phyloP scores from a whole-genome alignment of 2,329 filamentous ascomycete genomes.

The Fusarium nanum region DNA sequence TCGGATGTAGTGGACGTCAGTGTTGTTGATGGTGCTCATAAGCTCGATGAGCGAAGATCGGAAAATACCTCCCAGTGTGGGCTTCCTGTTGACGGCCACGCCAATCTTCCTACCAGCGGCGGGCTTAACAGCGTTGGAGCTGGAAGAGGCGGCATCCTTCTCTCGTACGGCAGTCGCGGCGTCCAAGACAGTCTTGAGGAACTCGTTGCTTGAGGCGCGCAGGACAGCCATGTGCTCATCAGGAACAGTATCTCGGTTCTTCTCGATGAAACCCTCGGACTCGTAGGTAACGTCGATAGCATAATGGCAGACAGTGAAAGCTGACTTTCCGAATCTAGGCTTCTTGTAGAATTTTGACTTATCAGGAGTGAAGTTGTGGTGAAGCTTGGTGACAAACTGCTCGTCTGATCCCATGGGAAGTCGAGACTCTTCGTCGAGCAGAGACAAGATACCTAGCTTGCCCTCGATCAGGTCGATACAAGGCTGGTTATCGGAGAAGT shows the following conservation, averaged over 20 bases:
- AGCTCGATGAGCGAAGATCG: constrained; percentile 97
- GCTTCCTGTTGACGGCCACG: constrained; percentile 93
- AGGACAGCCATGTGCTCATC: constrained; percentile 98
- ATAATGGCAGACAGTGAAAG: constrained; percentile 98
- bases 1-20: constrained; percentile 98
- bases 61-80: constrained; percentile 97
- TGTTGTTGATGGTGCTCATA: constrained; percentile 97
- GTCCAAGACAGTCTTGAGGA: constrained; percentile 85
- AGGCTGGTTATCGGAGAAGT: constrained; percentile 98
- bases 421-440: constrained; percentile 95
- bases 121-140: constrained; percentile 80
- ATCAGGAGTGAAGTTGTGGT: constrained; percentile 89
- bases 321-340: constrained; percentile 94
- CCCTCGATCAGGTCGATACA: constrained; percentile 99
- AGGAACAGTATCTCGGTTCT: constrained; percentile 98
- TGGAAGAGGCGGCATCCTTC: constrained; percentile 78
- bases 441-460: constrained; percentile 90
- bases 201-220: constrained; percentile 83
- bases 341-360: constrained; percentile 99
- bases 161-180: constrained; percentile 89
- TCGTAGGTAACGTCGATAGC: constrained; percentile 98
- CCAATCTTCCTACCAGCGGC: constrained; percentile 87
- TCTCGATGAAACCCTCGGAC: constrained; percentile 98
- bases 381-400: constrained; percentile 94
- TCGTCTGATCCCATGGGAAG: constrained; percentile 98